These are phyloP conservation scores for Mycena metata DNA, from an alignment of 768 basidiomycete species.

Conservation along the genomic window DNA sequence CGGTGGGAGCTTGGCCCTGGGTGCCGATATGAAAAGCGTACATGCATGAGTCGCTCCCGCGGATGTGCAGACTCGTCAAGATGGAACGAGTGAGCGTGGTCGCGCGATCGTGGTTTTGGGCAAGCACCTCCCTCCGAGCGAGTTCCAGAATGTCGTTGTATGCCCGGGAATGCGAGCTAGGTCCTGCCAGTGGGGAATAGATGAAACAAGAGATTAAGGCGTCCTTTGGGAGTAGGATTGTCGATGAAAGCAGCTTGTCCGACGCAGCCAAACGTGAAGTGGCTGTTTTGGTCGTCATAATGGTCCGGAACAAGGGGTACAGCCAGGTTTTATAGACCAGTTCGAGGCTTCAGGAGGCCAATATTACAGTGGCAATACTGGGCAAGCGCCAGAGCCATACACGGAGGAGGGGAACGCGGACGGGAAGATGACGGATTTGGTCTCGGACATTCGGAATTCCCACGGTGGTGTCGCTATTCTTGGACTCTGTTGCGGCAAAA, in stretches of 20 bases:
- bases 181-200: conserved; percentile 35
- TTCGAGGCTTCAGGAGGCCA: background rate
- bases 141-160: conserved; percentile 63
- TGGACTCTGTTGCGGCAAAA: background rate
- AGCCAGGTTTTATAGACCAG: conserved; percentile 1
- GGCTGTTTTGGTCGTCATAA: conserved; percentile 34
- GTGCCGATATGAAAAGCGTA: conserved; percentile 69
- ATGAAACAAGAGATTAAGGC: conserved; percentile 32
- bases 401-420: conserved; percentile 4
- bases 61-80: conserved; percentile 64
- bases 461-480: conserved; percentile 1
- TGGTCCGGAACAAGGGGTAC: background rate
- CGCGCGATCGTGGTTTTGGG: conserved; percentile 48
- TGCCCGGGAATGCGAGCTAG: conserved; percentile 37
- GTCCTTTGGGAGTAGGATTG: conserved; percentile 35
- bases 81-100: conserved; percentile 62
- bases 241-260: conserved; percentile 37
- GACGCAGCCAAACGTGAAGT: conserved; percentile 29
- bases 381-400: conserved; percentile 23
- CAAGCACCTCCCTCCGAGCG: conserved; percentile 65
- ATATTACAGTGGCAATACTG: conserved; percentile 12
- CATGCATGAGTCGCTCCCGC: conserved; percentile 58
- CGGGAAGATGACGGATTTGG: conserved; percentile 25
- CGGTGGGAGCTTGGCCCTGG: conserved; percentile 46
- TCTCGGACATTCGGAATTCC: background rate